These are phyloP conservation scores for Fomitiporia mediterranea DNA, from an alignment of 1,284 basidiomycete genomes.

Conservation along the genomic window DNA sequence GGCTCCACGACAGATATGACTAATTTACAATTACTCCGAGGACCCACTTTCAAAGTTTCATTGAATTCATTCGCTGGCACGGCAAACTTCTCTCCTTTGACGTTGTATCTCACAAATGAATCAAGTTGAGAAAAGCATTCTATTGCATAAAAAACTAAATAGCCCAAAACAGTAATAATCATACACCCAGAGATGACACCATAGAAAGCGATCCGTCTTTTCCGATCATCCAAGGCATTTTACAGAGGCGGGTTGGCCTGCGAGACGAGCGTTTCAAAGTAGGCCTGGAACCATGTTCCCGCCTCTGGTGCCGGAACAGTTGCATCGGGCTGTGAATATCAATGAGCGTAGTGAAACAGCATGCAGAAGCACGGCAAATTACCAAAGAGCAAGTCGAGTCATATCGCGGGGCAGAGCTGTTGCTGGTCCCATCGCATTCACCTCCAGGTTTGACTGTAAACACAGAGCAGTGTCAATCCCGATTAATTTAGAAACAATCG, in stretches of 20 bases:
- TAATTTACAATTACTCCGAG: neutral
- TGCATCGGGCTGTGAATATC: constrained; percentile 41
- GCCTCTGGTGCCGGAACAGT: constrained; percentile 54
- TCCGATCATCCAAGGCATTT: constrained; percentile 17
- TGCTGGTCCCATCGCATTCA: constrained; percentile 60
- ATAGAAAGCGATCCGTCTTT: neutral
- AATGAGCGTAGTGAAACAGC: constrained; percentile 5
- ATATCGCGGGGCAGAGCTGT: constrained; percentile 52
- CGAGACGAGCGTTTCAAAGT: constrained; percentile 50
- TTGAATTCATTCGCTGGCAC: neutral
- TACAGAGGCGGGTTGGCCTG: constrained; percentile 52
- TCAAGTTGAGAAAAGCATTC: neutral
- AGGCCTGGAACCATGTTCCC: constrained; percentile 61
- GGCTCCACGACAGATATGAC: neutral
- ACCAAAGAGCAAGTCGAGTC: constrained; percentile 51
- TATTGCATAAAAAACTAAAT: neutral
- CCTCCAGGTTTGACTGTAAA: constrained; percentile 55
- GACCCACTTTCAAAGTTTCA: constrained; percentile 1
- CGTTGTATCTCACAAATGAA: neutral
- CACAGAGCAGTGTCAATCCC: neutral
- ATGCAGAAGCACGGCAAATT: constrained; percentile 25
- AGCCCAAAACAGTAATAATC: neutral
- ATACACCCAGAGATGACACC: neutral
- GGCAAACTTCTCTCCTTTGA: too few species aligned
- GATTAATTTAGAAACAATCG: neutral